These are phyloP conservation scores for Saturnispora ahearnii DNA, from an alignment of 805 yeast species.

Conservation along the genomic window DNA sequence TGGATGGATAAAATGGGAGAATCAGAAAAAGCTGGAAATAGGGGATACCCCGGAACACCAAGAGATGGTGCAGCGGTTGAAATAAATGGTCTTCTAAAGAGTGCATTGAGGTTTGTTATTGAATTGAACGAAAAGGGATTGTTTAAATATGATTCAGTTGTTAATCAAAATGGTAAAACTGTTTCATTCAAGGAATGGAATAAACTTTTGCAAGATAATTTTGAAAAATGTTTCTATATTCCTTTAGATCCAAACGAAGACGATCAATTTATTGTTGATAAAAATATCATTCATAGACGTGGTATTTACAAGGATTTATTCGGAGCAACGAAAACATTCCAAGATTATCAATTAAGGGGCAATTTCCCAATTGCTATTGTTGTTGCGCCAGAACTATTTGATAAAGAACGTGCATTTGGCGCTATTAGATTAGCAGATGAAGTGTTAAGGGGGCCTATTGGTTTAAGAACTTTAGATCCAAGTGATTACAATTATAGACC, in stretches of 20 bases:
- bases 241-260: conserved; percentile 64
- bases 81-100: conserved; percentile 79
- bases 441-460: conserved; percentile 77
- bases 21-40: conserved; percentile 68
- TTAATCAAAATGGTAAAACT: conserved; percentile 45
- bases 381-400: conserved; percentile 92
- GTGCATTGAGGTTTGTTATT: conserved; percentile 72
- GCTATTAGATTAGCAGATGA: conserved; percentile 68
- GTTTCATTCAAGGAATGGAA: conserved; percentile 69
- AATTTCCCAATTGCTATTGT: conserved; percentile 87
- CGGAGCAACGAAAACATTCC: conserved; percentile 75
- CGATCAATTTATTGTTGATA: conserved; percentile 47
- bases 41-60: conserved; percentile 96
- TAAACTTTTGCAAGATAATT: conserved; percentile 52
- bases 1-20: conserved; percentile 99
- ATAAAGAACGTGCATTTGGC: conserved; percentile 45
- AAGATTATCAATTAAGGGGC: conserved; percentile 89
- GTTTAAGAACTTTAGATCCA: conserved; percentile 89
- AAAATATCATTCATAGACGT: conserved; percentile 67
- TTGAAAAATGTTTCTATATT: conserved; percentile 71
- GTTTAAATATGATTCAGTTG: conserved; percentile 52
- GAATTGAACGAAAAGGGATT: conserved; percentile 43
- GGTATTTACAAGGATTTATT: conserved; percentile 90
- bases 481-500: conserved; percentile 89
- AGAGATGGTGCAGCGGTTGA: conserved; percentile 96